Base-by-base conservation (phyloP, 192 early-diverging fungal genomes). In the Coemansia sp. region DNA sequence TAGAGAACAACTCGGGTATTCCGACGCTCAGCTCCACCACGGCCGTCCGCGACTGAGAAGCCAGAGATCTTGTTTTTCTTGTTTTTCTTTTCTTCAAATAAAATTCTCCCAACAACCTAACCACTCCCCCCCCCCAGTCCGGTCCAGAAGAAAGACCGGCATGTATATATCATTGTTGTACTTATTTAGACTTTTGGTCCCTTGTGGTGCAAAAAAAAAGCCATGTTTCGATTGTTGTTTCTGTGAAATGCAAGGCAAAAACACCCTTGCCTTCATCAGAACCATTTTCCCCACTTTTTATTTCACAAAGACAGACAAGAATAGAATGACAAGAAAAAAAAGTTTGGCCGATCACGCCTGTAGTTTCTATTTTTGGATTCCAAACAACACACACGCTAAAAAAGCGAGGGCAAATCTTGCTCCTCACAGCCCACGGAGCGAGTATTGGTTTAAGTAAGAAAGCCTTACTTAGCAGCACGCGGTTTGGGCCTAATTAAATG, bases 1-100 rank as follows among this genome's bases (percentile, higher is more conserved):
- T 79, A 22, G 77, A 79, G 58, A 16, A 48, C 20, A 42, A 71
- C 57, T 79, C 77, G 51, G 68, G 68, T 22, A 79, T 79, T 18
- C 77, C 77, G 8, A 20, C 63, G 32, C 61, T 79, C 28, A 71
- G 68, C 68, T 70, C 64, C 3, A 36, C 36, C 4, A 16, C 42
- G 3, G 32, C 11, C 20, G 36, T 20, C 18, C 4, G 33, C 25
- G 38, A 42, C 58, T 60, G 11, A 33, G 5, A 4, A 1, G 48
- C 22, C 22, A 25, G 22, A 25, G 22, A 25, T 25, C 22, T 25
- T 25, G 22, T 25, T 1, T 25, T 25, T 25, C 0, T 25, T 25
- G 22, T 25, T 25, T 25, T 25, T 17, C 42, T 45, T 8, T 45
- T 14, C 42, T 45, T 17, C 42, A 55, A 34, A 52, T 45, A 45